Evolutionary conservation across 2,329 filamentous ascomycete genomes (phyloP), one percentile per base, ranked within the genome.

Genomic region (Bipolaris zeicola): DNA sequence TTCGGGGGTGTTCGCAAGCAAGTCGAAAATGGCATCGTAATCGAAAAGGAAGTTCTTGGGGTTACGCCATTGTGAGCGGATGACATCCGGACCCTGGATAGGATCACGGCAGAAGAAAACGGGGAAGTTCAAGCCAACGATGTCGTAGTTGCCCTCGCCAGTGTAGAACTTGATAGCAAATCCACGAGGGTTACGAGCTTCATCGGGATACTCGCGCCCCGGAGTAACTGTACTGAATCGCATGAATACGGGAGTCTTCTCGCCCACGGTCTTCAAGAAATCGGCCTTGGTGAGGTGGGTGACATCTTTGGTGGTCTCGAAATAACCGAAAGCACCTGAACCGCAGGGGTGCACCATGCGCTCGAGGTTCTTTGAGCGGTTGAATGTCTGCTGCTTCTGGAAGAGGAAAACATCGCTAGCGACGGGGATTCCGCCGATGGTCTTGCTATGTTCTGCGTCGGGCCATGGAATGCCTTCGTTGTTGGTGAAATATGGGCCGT

Each of bases 371-470:
- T 83, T 83, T n/a, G 79, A 82, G n/a, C 82, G 76, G 58, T 84
- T 84, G 75, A 84, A 84, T 16, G 78, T 76, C 69, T 84, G 82
- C 69, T 84, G 81, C 69, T 83, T 83, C 43, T 85, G 81, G 56
- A 84, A 76, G 24, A 84, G 72, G 61, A 82, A 82, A 0, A 79
- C 75, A 68, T 83, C 81, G 60, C 80, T 83, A 5, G 77, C 76
- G 0, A 84, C 66, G 0, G 82, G 82, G 41, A 84, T 77, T 4
- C 82, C 82, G 0, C 82, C 82, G 31, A 82, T 74, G 3, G 79
- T 84, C 75, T 83, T 83, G 73, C 81, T 83, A 65, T 83, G 81
- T 61, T 50, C 78, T 68, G 78, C 72, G 57, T 84, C 82, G 2
- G 81, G 82, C 51, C 78, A 81, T 0, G 82, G 82, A 38, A 80